Evolutionary conservation across 78 protist species (phyloP).

Genomic region (Protostelium mycophagum): DNA sequence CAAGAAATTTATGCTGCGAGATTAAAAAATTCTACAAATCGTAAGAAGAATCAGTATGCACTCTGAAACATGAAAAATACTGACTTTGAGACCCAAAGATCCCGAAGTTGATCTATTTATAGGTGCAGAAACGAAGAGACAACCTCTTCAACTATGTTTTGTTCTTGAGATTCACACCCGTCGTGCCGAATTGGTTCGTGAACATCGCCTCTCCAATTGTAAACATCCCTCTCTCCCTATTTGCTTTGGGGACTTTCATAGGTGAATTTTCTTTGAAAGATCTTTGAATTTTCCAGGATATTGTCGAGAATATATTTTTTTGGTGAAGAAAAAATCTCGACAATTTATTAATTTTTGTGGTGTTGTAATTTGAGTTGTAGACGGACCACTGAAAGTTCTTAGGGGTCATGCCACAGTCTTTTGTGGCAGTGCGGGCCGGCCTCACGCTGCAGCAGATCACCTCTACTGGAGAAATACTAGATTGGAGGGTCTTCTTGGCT

Average conservation of each 20-base stretch:
- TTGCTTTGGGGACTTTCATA: constrained; percentile 50
- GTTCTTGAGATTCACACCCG: constrained; percentile 64
- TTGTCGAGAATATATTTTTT: neutral
- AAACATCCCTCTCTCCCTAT: constrained; percentile 27
- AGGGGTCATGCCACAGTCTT: constrained; percentile 54
- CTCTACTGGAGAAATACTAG: neutral
- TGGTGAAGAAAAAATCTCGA: no score
- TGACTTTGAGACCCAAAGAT: no score
- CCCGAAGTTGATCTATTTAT: no score
- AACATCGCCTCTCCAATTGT: constrained; percentile 65
- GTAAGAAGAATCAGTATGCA: no score
- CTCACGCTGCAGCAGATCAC: constrained; percentile 27
- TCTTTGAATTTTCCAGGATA: neutral
- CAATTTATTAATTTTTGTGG: no score
- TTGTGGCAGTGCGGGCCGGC: constrained; percentile 67
- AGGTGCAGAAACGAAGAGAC: constrained; percentile 1
- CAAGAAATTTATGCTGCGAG: no score
- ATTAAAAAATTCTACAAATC: no score
- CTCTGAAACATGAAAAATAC: no score
- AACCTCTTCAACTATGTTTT: constrained; percentile 47
- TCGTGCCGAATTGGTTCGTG: constrained; percentile 74
- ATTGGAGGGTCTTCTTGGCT: neutral
- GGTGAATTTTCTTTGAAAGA: constrained; percentile 17
- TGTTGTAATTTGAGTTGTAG: no score
- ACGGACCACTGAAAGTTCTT: neutral